Conservation (phyloP, 257 asterid genomes). For the Rubia yunnanensis region DNA sequence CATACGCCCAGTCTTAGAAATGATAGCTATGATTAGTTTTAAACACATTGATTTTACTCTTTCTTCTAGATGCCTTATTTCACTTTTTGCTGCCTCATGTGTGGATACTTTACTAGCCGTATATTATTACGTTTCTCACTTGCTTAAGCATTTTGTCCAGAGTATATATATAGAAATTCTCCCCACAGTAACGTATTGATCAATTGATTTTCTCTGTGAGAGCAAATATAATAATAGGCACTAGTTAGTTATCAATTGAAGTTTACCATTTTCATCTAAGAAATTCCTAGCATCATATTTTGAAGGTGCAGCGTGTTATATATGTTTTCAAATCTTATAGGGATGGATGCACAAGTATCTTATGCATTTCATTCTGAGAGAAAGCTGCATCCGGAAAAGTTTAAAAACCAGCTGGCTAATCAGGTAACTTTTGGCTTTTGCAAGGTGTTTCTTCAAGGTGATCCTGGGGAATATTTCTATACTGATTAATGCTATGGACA, state of each 20-base stretch:
- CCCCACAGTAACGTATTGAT: not conserved
- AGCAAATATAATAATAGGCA: not conserved
- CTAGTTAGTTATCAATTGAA: not conserved
- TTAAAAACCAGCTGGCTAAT: conserved; percentile 76
- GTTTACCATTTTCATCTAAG: not conserved
- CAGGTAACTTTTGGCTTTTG: conserved; percentile 37
- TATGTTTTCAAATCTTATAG: conserved; percentile 26
- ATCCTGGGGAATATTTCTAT: not conserved
- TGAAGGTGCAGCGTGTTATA: conserved; percentile 4
- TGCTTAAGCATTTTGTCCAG: conserved; percentile 1
- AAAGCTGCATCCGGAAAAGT: conserved; percentile 81
- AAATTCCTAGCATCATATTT: not conserved
- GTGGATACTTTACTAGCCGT: not conserved
- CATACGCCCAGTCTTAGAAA: not conserved
- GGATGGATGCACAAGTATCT: conserved; percentile 97
- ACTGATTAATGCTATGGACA: not conserved
- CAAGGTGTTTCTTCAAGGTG: not conserved
- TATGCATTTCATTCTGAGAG: conserved; percentile 89
- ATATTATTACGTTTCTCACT: not conserved
- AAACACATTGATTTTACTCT: not conserved
- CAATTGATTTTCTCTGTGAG: not conserved
- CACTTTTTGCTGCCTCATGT: not conserved
- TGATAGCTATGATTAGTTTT: not conserved
- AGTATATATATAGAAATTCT: not conserved
- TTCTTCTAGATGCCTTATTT: not conserved